These are phyloP conservation scores for Boletus patriciae DNA, from an alignment of 768 basidiomycete genomes.

Conservation along the genomic window DNA sequence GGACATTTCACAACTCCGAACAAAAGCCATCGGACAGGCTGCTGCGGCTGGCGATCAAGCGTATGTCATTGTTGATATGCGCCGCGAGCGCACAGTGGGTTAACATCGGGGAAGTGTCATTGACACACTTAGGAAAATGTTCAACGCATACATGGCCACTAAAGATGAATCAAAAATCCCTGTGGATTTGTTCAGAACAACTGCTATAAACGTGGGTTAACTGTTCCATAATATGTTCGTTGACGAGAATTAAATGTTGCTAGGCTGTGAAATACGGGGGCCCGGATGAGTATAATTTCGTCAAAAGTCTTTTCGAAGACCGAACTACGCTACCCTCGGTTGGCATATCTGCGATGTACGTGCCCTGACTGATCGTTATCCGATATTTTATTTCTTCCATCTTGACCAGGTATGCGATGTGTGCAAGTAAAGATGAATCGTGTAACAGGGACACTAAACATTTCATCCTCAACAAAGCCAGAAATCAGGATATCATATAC, in stretches of 20 bases:
- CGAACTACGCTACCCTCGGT: slow-evolving; percentile 73
- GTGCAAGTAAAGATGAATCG: slow-evolving; percentile 52
- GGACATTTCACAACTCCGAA: slow-evolving; percentile 71
- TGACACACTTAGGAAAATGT: slow-evolving; percentile 67
- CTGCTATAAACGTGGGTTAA: slow-evolving; percentile 50
- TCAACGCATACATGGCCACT: slow-evolving; percentile 65
- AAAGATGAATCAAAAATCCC: slow-evolving; percentile 79
- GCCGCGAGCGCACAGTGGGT: neutral
- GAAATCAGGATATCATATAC: slow-evolving; percentile 62
- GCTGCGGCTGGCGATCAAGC: slow-evolving; percentile 44
- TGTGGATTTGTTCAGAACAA: slow-evolving; percentile 66
- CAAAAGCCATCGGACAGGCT: slow-evolving; percentile 63
- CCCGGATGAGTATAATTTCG: slow-evolving; percentile 67
- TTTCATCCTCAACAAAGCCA: slow-evolving; percentile 53
- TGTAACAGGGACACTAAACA: slow-evolving; percentile 63
- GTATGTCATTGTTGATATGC: slow-evolving; percentile 25
- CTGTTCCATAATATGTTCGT: neutral
- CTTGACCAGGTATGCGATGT: slow-evolving; percentile 58
- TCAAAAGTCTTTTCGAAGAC: slow-evolving; percentile 66
- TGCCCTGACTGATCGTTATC: neutral
- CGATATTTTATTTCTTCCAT: neutral
- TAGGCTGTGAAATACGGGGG: slow-evolving; percentile 78
- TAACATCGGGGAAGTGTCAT: slow-evolving; percentile 54
- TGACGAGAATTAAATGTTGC: slow-evolving; percentile 4
- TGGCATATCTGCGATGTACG: slow-evolving; percentile 64